These are phyloP conservation scores for Carex arenaria DNA, from an alignment of 202 grass and related monocot genomes.

Conservation along the genomic window DNA sequence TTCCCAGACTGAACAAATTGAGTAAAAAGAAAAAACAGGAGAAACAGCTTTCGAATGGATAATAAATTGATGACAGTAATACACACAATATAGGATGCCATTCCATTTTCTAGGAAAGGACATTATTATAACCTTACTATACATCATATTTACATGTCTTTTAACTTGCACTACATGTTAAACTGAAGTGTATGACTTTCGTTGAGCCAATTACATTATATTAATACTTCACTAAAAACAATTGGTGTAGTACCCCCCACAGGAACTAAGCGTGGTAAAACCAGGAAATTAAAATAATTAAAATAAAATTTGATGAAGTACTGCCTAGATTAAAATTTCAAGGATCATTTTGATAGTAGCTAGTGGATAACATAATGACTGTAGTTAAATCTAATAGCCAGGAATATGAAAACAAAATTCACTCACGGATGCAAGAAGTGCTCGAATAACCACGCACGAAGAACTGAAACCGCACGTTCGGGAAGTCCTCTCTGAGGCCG, in stretches of 20 bases:
- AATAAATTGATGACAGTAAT: background rate
- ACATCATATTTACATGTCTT: background rate
- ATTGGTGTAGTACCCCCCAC: background rate
- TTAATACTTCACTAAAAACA: background rate
- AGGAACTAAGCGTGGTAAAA: background rate
- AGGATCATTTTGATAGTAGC: background rate
- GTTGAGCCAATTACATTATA: background rate
- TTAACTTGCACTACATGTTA: background rate
- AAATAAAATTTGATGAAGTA: no score
- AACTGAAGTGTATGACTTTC: background rate
- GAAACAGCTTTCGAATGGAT: background rate
- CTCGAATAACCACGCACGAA: constrained; percentile 85
- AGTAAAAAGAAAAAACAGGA: background rate
- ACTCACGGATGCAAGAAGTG: constrained; percentile 96
- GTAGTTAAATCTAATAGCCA: no score
- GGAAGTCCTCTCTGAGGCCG: constrained; percentile 78
- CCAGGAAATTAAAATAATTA: background rate
- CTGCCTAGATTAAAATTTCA: no score
- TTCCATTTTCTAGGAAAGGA: background rate
- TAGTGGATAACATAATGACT: background rate
- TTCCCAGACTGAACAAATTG: background rate
- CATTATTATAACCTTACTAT: background rate
- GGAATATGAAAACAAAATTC: background rate
- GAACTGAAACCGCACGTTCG: constrained; percentile 77
- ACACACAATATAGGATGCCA: background rate